These are phyloP conservation scores for Trichoderma brevicompactum DNA, from an alignment of 2,329 filamentous ascomycete species.

Conservation along the genomic window DNA sequence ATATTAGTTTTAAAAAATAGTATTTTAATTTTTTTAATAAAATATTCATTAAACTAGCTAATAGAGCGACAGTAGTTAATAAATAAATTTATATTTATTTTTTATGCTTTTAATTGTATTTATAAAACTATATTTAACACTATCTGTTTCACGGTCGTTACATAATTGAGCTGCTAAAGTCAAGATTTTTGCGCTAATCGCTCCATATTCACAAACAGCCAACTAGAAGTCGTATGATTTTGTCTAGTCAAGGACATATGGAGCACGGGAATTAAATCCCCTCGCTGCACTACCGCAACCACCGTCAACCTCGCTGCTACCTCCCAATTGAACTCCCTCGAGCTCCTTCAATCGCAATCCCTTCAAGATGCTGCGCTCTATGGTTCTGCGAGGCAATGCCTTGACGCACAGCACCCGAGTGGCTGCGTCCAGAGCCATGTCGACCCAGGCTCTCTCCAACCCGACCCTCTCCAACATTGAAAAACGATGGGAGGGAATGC, in stretches of 20 bases:
- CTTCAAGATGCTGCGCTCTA: slow-evolving; percentile 59
- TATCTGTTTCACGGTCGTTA: background rate
- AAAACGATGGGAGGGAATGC: slow-evolving; percentile 98
- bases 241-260: slow-evolving; percentile 12
- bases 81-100: background rate
- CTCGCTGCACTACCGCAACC: slow-evolving; percentile 35
- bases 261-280: slow-evolving; percentile 32
- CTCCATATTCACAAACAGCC: slow-evolving; percentile 20
- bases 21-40: too few relatives aligned
- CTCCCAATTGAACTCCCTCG: slow-evolving; percentile 43
- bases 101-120: background rate
- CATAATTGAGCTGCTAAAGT: slow-evolving; percentile 1
- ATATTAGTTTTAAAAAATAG: too few relatives aligned
- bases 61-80: background rate
- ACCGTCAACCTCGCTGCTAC: slow-evolving; percentile 29
- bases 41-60: too few relatives aligned
- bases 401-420: slow-evolving; percentile 50
- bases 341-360: slow-evolving; percentile 31
- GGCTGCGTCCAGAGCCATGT: slow-evolving; percentile 58
- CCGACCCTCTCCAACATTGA: slow-evolving; percentile 97
- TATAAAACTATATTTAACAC: background rate
- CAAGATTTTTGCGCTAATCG: slow-evolving; percentile 21
- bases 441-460: slow-evolving; percentile 94
- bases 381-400: slow-evolving; percentile 57
- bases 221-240: slow-evolving; percentile 26